Conservation (phyloP, 805 yeast genomes). For the Candida broadrunensis region DNA sequence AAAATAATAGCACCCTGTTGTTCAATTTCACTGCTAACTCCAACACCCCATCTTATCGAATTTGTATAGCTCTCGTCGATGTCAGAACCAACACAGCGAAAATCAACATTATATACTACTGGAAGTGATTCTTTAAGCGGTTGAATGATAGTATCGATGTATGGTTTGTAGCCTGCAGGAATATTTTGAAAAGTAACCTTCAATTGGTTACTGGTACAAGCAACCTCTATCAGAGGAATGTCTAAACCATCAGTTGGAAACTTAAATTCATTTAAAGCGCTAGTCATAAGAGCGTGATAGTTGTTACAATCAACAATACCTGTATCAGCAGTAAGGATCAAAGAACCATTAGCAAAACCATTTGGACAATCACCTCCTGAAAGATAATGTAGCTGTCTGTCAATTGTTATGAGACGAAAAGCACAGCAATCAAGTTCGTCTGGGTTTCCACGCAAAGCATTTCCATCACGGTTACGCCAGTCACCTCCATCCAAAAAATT, state of each 20-base stretch:
- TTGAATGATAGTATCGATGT: background rate
- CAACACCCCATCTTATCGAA: background rate
- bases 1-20: background rate
- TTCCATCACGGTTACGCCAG: no score
- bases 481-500: no score
- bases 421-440: no score
- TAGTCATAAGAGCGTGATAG: background rate
- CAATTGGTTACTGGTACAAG: background rate
- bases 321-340: slow-evolving; percentile 13
- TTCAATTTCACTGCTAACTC: background rate
- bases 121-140: background rate
- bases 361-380: no score
- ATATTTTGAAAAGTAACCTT: background rate
- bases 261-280: background rate
- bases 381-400: no score
- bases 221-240: background rate
- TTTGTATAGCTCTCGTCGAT: background rate
- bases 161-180: background rate
- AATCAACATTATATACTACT: background rate
- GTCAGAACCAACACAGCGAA: background rate
- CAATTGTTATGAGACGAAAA: no score
- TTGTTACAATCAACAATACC: background rate
- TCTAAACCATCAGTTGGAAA: background rate
- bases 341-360: slow-evolving; percentile 18
- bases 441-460: no score